Evolutionary conservation across 805 yeast species (phyloP), one percentile per base, ranked within the genome.

Genomic region (Myxozyma vanderwaltii): DNA sequence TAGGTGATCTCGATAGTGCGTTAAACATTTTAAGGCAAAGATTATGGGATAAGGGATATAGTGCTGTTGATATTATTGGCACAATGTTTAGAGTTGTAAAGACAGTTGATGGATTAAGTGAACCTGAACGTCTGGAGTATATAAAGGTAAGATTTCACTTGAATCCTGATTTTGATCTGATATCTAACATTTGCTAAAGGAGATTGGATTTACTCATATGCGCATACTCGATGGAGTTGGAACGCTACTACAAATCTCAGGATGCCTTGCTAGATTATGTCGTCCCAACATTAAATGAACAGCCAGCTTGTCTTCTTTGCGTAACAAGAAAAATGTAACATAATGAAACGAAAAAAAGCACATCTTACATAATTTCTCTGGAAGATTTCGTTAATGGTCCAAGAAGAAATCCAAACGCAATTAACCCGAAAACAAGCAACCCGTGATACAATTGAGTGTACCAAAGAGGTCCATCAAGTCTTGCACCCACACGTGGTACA

Each of bases 141-240:
- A 86, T 94, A 64, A 85, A 85, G 58, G 63, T 55, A 44, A 19
- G 33, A 10, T 6, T 15, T 27, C 2, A 10, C 17, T 19, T 3
- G 7, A 5, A 33, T 10, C 21, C 21, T 38, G 19, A 17, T 8
- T 17, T 35, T 13, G 23, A 31, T 12, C 15, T 47, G 21, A 12
- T 19, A 12, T 29, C 59, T 49, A 49, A 58, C 49, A 6, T 4
- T 10, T 15, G 10, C 12, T n/a, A 4, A 12, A 59, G 70, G 91
- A 88, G 67, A 89, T 94, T 46, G 99, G 99, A 4, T 83, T 88
- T 63, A 83, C 90, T 0, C 99, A 94, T 71, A 86, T 94, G 91
- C 78, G 97, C 62, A 86, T 94, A 1, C 76, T 94, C 50, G 98
- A 94, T 74, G 99, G 99, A 63, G 96, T 94, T 3, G 83, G 90